Percentiles rank a stretch among this genome's conserved stretches.
Conservation (phyloP, 305 asterid species). For the Fraxinus nigra region DNA sequence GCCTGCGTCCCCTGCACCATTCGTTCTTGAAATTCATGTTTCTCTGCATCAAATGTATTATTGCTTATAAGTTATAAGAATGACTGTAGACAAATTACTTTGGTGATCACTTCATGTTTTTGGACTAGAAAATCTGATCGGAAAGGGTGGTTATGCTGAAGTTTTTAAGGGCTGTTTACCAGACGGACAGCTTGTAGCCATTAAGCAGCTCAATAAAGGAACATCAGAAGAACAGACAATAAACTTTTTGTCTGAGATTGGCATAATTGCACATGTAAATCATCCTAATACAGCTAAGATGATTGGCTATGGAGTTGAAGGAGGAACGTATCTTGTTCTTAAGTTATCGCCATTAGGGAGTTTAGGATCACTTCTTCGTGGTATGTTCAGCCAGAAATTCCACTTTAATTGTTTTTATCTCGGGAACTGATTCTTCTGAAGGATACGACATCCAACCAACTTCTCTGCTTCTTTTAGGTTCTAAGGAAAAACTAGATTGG, state of each 20-base stretch:
- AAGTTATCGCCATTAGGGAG: slow-evolving; percentile 62
- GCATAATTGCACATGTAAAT: slow-evolving; percentile 64
- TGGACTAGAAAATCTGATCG: slow-evolving; percentile 56
- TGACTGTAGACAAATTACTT: neutral
- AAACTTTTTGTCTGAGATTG: slow-evolving; percentile 58
- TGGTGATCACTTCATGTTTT: neutral
- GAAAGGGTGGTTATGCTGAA: slow-evolving; percentile 66
- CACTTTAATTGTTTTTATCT: neutral
- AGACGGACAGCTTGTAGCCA: slow-evolving; percentile 52
- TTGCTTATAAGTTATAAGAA: neutral
- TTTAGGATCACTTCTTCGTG: slow-evolving; percentile 54
- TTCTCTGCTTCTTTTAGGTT: slow-evolving; percentile 31
- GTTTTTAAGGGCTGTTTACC: slow-evolving; percentile 63
- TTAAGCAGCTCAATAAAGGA: slow-evolving; percentile 59
- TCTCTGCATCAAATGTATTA: neutral
- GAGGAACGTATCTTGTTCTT: slow-evolving; percentile 61
- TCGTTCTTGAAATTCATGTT: neutral
- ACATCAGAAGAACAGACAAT: slow-evolving; percentile 43
- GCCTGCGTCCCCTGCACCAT: neutral
- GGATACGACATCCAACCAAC: neutral
- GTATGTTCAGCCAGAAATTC: slow-evolving; percentile 29
- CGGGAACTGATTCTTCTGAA: neutral
- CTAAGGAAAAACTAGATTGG: slow-evolving; percentile 49
- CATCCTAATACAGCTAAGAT: slow-evolving; percentile 72
- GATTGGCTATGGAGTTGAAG: slow-evolving; percentile 76